phyloP scores from a whole-genome alignment of 2,329 filamentous ascomycete species.

The Paracamarosporium sp. region DNA sequence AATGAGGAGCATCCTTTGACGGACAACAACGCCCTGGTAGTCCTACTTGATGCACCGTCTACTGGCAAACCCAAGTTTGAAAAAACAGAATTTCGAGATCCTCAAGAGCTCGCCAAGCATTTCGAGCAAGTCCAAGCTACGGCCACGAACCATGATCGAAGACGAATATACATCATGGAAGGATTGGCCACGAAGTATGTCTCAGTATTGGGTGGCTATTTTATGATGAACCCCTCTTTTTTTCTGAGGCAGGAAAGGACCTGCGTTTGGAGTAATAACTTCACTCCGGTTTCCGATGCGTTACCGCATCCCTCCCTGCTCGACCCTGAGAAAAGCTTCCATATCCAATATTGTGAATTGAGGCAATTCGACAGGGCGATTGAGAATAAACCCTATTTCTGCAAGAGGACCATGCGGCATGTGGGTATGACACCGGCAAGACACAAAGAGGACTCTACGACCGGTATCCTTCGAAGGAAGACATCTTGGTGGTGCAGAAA shows the following conservation, averaged over 20 bases:
- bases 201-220: conserved; percentile 34
- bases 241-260: conserved; percentile 42
- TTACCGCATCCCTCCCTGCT: conserved; percentile 38
- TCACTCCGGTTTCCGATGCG: conserved; percentile 42
- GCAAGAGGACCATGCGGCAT: conserved; percentile 35
- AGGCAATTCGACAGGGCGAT: conserved; percentile 38
- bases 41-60: conserved; percentile 29
- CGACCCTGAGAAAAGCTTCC: conserved; percentile 32
- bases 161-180: conserved; percentile 43
- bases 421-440: conserved; percentile 40
- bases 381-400: conserved; percentile 33
- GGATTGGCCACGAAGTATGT: conserved; percentile 39
- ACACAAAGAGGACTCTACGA: conserved; percentile 30
- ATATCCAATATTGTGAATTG: conserved; percentile 43
- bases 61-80: conserved; percentile 20
- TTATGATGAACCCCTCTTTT: conserved; percentile 43
- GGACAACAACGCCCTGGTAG: conserved; percentile 30
- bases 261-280: conserved; percentile 44
- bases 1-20: conserved; percentile 27
- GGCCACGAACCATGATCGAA: conserved; percentile 14
- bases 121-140: conserved; percentile 12
- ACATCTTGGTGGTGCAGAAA: conserved; percentile 37
- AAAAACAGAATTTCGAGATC: conserved; percentile 21
- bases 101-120: conserved; percentile 23
- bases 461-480: conserved; percentile 38